phyloP scores from a whole-genome alignment of 345 rosid genomes.

The Eucalyptus pauciflora region DNA sequence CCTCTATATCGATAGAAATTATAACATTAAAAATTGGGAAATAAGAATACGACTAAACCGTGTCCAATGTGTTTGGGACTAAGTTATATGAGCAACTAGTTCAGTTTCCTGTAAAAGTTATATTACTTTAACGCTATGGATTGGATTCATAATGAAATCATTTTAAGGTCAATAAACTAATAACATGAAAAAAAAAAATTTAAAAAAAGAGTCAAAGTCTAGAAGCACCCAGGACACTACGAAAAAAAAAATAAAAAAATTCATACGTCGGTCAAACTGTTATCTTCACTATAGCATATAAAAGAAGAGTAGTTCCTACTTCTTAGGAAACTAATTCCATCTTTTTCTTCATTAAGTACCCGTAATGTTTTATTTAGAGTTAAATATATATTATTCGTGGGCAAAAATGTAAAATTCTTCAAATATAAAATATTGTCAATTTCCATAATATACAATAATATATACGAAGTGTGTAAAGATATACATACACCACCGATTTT shows the following conservation, averaged over 20 bases:
- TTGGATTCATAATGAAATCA: not conserved
- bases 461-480: too few species aligned
- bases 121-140: not conserved
- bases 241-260: not conserved
- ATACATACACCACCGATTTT: not conserved
- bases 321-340: not conserved
- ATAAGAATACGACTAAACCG: not conserved
- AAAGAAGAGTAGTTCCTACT: not conserved
- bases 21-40: not conserved
- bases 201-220: not conserved
- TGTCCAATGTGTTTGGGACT: not conserved
- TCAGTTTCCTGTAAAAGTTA: not conserved
- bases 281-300: not conserved
- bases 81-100: not conserved
- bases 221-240: not conserved
- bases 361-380: not conserved
- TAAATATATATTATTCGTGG: not conserved
- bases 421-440: too few species aligned
- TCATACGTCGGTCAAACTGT: not conserved
- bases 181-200: not conserved
- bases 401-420: not conserved
- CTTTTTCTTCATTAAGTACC: not conserved
- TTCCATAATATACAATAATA: not conserved
- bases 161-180: not conserved
- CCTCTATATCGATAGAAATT: not conserved